Conservation (phyloP, 2,329 filamentous ascomycete species). For the Verticillium nubilum region DNA sequence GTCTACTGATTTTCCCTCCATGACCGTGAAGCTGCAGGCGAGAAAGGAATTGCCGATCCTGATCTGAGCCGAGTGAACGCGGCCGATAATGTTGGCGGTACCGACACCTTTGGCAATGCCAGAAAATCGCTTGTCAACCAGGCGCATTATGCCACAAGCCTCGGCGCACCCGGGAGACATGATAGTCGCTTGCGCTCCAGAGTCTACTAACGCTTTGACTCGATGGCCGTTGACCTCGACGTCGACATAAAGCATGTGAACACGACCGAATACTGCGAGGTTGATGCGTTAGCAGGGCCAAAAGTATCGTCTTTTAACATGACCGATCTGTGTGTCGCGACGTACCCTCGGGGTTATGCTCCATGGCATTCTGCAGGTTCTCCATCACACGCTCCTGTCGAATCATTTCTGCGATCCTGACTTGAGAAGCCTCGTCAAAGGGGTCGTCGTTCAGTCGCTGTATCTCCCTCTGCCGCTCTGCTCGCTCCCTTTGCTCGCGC, state of each 20-base stretch:
- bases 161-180: slow-evolving; percentile 95
- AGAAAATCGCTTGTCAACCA: slow-evolving; percentile 87
- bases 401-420: slow-evolving; percentile 94
- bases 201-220: slow-evolving; percentile 95
- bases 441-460: slow-evolving; percentile 85
- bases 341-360: slow-evolving; percentile 93
- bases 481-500: slow-evolving; percentile 65
- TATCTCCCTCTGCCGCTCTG: slow-evolving; percentile 77
- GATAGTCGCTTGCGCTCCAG: slow-evolving; percentile 94
- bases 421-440: slow-evolving; percentile 88
- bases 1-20: slow-evolving; percentile 97
- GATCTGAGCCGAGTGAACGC: slow-evolving; percentile 92
- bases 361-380: slow-evolving; percentile 93
- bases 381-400: slow-evolving; percentile 90
- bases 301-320: neutral
- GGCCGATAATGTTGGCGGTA: slow-evolving; percentile 88
- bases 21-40: slow-evolving; percentile 95
- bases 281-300: slow-evolving; percentile 1
- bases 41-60: slow-evolving; percentile 84
- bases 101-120: slow-evolving; percentile 92
- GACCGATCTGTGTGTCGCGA: slow-evolving; percentile 13
- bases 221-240: slow-evolving; percentile 90
- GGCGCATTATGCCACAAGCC: slow-evolving; percentile 89
- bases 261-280: slow-evolving; percentile 75
- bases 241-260: slow-evolving; percentile 94